Percentiles rank a stretch among this genome's conserved stretches.
Evolutionary conservation across 345 rosid genomes (phyloP).

Genomic region (Citrus unshiu): DNA sequence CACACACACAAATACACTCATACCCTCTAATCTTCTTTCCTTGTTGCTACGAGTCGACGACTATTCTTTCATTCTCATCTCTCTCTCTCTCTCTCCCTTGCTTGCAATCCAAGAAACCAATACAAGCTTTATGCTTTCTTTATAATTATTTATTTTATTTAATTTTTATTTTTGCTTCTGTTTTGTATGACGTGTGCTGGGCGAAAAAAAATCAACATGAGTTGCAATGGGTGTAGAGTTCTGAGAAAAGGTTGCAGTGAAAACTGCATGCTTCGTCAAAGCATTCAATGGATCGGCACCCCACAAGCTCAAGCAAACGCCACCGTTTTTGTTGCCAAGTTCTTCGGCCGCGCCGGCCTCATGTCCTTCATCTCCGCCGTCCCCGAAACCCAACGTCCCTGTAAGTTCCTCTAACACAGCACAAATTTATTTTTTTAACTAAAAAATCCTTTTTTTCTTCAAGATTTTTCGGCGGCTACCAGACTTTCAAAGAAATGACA

Average conservation of each 20-base stretch:
- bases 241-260: conserved; percentile 88
- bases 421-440: not conserved
- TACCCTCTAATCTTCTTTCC: conserved; percentile 9
- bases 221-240: conserved; percentile 87
- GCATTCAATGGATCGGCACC: conserved; percentile 54
- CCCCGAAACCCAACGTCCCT: conserved; percentile 53
- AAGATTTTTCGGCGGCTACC: no score
- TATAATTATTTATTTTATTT: not conserved
- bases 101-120: conserved; percentile 12
- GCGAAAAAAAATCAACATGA: conserved; percentile 31
- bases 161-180: not conserved
- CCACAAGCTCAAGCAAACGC: conserved; percentile 81
- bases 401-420: conserved; percentile 23
- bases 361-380: conserved; percentile 74
- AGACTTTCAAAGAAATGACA: no score
- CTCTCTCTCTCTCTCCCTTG: not conserved
- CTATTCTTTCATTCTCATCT: not conserved
- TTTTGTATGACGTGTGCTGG: not conserved
- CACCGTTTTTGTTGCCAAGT: conserved; percentile 81
- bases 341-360: conserved; percentile 92
- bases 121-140: not conserved
- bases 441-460: no score
- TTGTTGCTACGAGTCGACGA: not conserved
- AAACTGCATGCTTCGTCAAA: conserved; percentile 65
- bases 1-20: not conserved